Evolutionary conservation across 1,284 basidiomycete genomes (phyloP).

Genomic region (Thelephora terrestris): DNA sequence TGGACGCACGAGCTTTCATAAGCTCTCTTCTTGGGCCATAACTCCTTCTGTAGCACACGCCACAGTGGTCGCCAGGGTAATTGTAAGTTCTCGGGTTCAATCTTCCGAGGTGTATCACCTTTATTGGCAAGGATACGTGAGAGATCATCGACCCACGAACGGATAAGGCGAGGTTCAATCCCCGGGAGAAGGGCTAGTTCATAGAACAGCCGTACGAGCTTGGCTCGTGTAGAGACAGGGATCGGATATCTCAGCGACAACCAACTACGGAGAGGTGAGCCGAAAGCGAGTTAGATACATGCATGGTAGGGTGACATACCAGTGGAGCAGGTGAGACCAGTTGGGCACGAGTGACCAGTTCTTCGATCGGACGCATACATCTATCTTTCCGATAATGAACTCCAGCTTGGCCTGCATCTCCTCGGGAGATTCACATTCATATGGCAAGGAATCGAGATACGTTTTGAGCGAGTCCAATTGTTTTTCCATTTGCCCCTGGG

Average conservation of each 20-base stretch:
- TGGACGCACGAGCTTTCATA: conserved; percentile 38
- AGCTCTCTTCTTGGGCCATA: conserved; percentile 60
- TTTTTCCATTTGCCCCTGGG: conserved; percentile 33
- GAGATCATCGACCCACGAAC: conserved; percentile 67
- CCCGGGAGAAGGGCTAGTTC: conserved; percentile 69
- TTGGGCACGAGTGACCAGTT: conserved; percentile 63
- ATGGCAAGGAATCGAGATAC: conserved; percentile 66
- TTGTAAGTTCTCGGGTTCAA: conserved; percentile 60
- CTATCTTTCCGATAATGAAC: conserved; percentile 61
- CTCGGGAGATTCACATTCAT: conserved; percentile 64
- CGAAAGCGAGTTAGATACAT: conserved; percentile 1
- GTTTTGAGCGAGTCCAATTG: conserved; percentile 48
- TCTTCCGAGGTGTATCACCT: conserved; percentile 46
- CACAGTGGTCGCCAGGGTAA: conserved; percentile 72
- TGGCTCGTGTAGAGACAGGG: conserved; percentile 60
- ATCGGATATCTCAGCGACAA: conserved; percentile 76
- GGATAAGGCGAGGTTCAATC: conserved; percentile 59
- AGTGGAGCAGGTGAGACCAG: conserved; percentile 69
- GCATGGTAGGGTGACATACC: conserved; percentile 35
- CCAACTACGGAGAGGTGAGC: conserved; percentile 46
- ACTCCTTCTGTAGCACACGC: conserved; percentile 58
- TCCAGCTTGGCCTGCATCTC: conserved; percentile 73
- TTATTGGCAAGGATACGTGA: conserved; percentile 61
- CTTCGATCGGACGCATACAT: conserved; percentile 64
- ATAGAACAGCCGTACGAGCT: conserved; percentile 74